phyloP scores from a whole-genome alignment of 768 basidiomycete genomes.

The Serendipita sp. region DNA sequence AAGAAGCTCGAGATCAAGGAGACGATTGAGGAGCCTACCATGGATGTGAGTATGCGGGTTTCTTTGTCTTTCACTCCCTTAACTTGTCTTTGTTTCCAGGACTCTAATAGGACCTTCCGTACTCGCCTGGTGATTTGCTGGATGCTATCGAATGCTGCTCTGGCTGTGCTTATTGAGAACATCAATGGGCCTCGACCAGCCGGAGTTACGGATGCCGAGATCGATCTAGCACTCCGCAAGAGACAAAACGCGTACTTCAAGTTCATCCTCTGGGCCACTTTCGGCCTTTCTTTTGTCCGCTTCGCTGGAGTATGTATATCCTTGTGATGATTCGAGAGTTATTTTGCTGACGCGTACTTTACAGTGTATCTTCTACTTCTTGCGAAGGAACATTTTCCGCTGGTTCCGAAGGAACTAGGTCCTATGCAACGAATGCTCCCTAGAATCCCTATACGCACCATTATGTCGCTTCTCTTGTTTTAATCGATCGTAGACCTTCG shows the following conservation, averaged over 20 bases:
- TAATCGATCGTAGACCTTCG: not conserved
- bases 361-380: constrained; percentile 69
- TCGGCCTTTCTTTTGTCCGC: constrained; percentile 51
- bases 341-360: constrained; percentile 6
- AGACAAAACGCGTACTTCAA: constrained; percentile 54
- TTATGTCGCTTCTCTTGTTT: not conserved
- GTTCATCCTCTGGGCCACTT: constrained; percentile 68
- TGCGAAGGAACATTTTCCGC: constrained; percentile 69
- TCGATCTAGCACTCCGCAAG: constrained; percentile 22
- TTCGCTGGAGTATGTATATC: constrained; percentile 51
- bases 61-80: not conserved
- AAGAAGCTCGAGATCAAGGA: constrained; percentile 57
- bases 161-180: constrained; percentile 56
- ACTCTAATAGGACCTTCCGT: constrained; percentile 84
- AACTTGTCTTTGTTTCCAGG: constrained; percentile 17
- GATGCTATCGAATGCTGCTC: constrained; percentile 57
- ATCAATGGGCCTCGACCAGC: constrained; percentile 43
- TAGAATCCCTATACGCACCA: not conserved
- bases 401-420: constrained; percentile 58
- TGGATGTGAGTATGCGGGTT: constrained; percentile 32
- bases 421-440: not conserved
- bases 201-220: constrained; percentile 25
- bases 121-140: constrained; percentile 71
- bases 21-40: constrained; percentile 55
- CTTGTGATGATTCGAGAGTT: not conserved